Evolutionary conservation across 2,329 filamentous ascomycete genomes (phyloP).

Genomic region (Aspergillus tanneri): DNA sequence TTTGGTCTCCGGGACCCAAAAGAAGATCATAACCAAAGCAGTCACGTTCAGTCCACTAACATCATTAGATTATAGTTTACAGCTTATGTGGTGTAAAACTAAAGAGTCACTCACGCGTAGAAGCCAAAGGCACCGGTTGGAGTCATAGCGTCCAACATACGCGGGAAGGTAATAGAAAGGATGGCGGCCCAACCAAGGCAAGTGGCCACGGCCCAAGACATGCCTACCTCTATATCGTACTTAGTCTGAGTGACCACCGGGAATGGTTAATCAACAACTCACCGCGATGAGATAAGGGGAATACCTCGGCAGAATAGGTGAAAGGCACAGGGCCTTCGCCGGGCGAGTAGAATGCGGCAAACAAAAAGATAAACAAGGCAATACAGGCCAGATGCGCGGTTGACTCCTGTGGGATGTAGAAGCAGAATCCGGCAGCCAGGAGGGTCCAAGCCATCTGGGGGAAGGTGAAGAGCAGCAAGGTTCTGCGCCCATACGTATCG

Average conservation of each 20-base stretch:
- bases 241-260: too few relatives aligned
- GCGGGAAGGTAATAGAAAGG: slow-evolving; percentile 52
- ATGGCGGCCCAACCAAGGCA: slow-evolving; percentile 52
- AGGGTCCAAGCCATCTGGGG: slow-evolving; percentile 67
- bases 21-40: slow-evolving; percentile 63
- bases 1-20: slow-evolving; percentile 59
- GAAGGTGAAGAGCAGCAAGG: slow-evolving; percentile 64
- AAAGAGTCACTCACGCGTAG: slow-evolving; percentile 47
- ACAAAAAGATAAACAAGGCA: slow-evolving; percentile 64
- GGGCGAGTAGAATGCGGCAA: slow-evolving; percentile 63
- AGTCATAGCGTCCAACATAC: slow-evolving; percentile 49
- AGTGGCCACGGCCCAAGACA: slow-evolving; percentile 48
- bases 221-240: slow-evolving; percentile 46
- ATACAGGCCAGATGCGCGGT: slow-evolving; percentile 54
- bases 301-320: slow-evolving; percentile 57
- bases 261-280: slow-evolving; percentile 17
- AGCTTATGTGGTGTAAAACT: neutral
- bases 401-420: slow-evolving; percentile 47
- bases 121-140: slow-evolving; percentile 60
- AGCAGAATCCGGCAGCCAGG: slow-evolving; percentile 62
- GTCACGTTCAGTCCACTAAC: slow-evolving; percentile 58
- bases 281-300: slow-evolving; percentile 56
- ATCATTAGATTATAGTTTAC: neutral
- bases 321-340: slow-evolving; percentile 59
- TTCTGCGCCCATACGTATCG: slow-evolving; percentile 64